Percentiles rank a stretch among this genome's conserved stretches.
Conservation (phyloP, 345 rosid species). For the Citrus australasica region DNA sequence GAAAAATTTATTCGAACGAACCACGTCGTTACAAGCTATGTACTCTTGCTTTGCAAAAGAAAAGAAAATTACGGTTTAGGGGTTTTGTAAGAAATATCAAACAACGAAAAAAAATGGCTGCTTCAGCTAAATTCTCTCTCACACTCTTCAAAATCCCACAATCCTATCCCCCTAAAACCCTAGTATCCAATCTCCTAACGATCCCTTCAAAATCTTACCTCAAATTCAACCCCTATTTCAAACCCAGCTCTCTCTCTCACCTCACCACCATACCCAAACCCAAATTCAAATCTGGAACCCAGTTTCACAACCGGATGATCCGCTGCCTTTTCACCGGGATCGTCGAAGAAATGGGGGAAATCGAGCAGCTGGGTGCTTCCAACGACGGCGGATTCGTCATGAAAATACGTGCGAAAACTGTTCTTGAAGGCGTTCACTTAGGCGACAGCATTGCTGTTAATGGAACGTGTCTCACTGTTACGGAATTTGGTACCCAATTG, state of each 20-base stretch:
- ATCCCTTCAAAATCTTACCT: slow-evolving; percentile 13
- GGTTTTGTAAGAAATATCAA: background rate
- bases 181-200: background rate
- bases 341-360: slow-evolving; percentile 81
- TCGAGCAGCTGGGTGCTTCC: slow-evolving; percentile 48
- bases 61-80: background rate
- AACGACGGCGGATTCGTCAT: slow-evolving; percentile 63
- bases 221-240: slow-evolving; percentile 21
- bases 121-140: slow-evolving; percentile 5
- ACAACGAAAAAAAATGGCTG: slow-evolving; percentile 22
- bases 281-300: slow-evolving; percentile 9
- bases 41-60: background rate
- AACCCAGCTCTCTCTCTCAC: slow-evolving; percentile 28
- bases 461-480: slow-evolving; percentile 86
- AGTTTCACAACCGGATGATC: slow-evolving; percentile 19
- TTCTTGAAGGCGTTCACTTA: slow-evolving; percentile 56
- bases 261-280: slow-evolving; percentile 11
- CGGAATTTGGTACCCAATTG: slow-evolving; percentile 43
- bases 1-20: no score
- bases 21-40: background rate
- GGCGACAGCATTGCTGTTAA: slow-evolving; percentile 89
- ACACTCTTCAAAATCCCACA: slow-evolving; percentile 16
- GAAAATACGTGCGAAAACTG: slow-evolving; percentile 57
- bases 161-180: slow-evolving; percentile 5
- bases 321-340: slow-evolving; percentile 79